Base-by-base conservation (phyloP, 768 basidiomycete species). In the Collybia sp. region DNA sequence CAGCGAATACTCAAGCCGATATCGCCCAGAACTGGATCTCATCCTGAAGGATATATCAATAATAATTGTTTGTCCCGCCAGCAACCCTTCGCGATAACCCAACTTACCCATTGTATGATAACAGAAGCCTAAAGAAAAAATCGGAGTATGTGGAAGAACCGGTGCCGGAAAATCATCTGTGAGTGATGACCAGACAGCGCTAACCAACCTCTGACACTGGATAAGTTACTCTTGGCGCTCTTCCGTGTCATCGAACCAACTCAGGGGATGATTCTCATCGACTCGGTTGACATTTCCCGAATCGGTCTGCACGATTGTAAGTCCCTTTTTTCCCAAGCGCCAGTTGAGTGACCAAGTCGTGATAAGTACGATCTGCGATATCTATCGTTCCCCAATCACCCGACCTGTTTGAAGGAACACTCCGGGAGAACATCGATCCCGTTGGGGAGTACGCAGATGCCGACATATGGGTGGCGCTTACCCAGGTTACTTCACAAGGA, bases 391-490 rank as follows among this genome's bases (percentile, higher is more conserved):
- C 91, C 2, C 91, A 94, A 62, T 82, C 68, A 50, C 79, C 82
- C 2, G 83, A 84, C 57, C 56, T 85, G 17, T 85, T 84, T 50
- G 82, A 83, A 57, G 86, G 86, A 3, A 83, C 83, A 0, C 63
- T 92, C 12, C 77, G 91, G 45, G 83, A 92, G 53, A 96, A 96
- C 57, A 85, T 96, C 46, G 94, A 96, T 62, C 94, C 93, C 8
- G 76, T 87, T 13, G 85, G 85, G 1, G 69, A 75, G 47, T 68
- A 88, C 49, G 69, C 74, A 13, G 94, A 98, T 62, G 76, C 66
- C 1, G 85, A 90, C 49, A 89, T 98, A 18, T 98, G 95, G 95
- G 67, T 67, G 12, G 90, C 94, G 9, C 72, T 97, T 30, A 78
- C 81, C 50, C 86, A 93, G 62, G 75, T 72, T 11, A 6, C 55